Percentiles rank a stretch among this genome's conserved stretches.
Conservation (phyloP, 2,329 filamentous ascomycete genomes). For the Leptographium wingfieldii region DNA sequence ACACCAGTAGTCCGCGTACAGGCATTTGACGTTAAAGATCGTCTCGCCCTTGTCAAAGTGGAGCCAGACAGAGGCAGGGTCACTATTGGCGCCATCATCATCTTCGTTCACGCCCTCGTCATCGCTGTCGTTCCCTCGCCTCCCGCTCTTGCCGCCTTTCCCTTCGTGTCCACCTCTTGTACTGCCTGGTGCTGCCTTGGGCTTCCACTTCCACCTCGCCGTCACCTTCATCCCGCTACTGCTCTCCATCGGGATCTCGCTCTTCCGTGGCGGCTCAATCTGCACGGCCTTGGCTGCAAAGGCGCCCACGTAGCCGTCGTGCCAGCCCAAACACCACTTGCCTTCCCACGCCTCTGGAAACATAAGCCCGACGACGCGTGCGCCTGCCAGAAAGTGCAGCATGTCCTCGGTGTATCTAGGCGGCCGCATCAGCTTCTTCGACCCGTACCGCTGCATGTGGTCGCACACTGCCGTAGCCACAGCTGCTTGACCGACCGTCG, state of each 20-base stretch:
- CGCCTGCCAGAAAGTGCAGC: constrained; percentile 31
- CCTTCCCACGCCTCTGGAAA: constrained; percentile 39
- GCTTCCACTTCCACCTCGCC: constrained; percentile 40
- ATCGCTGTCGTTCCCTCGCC: neutral
- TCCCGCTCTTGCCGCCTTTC: constrained; percentile 5
- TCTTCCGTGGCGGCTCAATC: constrained; percentile 32
- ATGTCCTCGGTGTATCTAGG: constrained; percentile 20
- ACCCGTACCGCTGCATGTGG: constrained; percentile 23
- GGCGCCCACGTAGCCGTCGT: constrained; percentile 38
- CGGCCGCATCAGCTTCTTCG: constrained; percentile 21
- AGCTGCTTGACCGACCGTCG: constrained; percentile 18
- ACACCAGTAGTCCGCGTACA: constrained; percentile 23
- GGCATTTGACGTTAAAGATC: constrained; percentile 48
- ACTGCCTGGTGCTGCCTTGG: constrained; percentile 8
- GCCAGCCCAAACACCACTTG: constrained; percentile 45
- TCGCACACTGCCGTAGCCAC: constrained; percentile 22
- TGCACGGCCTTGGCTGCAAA: constrained; percentile 36
- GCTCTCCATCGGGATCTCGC: constrained; percentile 33
- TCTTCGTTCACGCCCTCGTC: constrained; percentile 12
- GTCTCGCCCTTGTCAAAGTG: constrained; percentile 53
- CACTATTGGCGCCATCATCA: constrained; percentile 5
- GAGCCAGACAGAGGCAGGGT: constrained; percentile 34
- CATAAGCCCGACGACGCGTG: constrained; percentile 35
- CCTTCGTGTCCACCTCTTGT: neutral
- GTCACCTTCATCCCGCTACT: constrained; percentile 35